Conservation (phyloP, 2,329 filamentous ascomycete genomes). For the Cladobotryum mycophilum region DNA sequence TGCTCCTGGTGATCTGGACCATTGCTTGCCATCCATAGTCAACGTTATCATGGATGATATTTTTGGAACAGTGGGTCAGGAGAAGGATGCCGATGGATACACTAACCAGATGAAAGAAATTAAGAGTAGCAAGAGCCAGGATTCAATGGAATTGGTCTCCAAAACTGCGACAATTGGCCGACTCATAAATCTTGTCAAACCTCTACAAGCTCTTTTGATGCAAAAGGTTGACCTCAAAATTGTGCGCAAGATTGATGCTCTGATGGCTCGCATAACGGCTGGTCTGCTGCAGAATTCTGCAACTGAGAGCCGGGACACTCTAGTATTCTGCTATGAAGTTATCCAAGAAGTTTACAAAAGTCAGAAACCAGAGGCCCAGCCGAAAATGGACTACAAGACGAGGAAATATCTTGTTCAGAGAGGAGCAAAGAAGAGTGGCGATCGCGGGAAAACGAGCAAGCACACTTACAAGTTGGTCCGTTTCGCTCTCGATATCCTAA, state of each 20-base stretch:
- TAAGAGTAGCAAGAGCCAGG: slow-evolving; percentile 96
- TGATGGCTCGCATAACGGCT: slow-evolving; percentile 74
- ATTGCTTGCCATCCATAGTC: slow-evolving; percentile 73
- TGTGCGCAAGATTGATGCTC: slow-evolving; percentile 83
- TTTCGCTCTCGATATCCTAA: slow-evolving; percentile 82
- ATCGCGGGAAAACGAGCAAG: slow-evolving; percentile 65
- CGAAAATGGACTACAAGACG: slow-evolving; percentile 55
- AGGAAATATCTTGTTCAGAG: slow-evolving; percentile 76
- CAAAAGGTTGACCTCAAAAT: slow-evolving; percentile 80
- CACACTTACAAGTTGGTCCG: slow-evolving; percentile 82
- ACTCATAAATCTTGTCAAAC: slow-evolving; percentile 69
- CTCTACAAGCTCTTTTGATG: slow-evolving; percentile 69
- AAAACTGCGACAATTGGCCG: slow-evolving; percentile 70
- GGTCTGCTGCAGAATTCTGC: slow-evolving; percentile 78
- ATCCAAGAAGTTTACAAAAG: slow-evolving; percentile 78
- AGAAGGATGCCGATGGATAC: slow-evolving; percentile 96
- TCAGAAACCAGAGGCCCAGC: slow-evolving; percentile 43
- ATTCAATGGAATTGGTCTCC: slow-evolving; percentile 90
- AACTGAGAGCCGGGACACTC: slow-evolving; percentile 69
- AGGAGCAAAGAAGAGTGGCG: slow-evolving; percentile 66
- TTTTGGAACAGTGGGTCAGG: slow-evolving; percentile 84
- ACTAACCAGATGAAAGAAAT: slow-evolving; percentile 94
- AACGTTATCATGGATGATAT: slow-evolving; percentile 94
- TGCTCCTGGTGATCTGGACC: slow-evolving; percentile 78
- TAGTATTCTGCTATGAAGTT: slow-evolving; percentile 94